Conservation (phyloP, 352 stramenopile species). For the Phytopythium boreale region DNA sequence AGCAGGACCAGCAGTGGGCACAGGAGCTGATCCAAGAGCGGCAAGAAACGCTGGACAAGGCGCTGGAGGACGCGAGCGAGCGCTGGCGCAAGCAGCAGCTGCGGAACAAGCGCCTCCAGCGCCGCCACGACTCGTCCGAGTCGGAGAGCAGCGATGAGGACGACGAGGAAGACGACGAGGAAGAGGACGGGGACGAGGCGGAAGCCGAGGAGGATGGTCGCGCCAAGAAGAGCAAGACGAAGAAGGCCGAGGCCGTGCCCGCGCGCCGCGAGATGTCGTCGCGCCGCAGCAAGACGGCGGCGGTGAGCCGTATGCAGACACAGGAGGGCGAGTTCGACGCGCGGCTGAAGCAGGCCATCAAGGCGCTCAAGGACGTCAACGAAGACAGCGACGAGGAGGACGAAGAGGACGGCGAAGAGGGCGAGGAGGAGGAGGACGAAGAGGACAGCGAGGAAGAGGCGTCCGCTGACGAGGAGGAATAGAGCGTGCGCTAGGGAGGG, state of each 20-base stretch:
- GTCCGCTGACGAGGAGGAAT: constrained; percentile 18
- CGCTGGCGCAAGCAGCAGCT: constrained; percentile 40
- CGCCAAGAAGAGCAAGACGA: constrained; percentile 7
- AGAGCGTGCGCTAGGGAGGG: background rate
- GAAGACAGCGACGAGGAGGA: constrained; percentile 27
- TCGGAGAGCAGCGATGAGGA: constrained; percentile 32
- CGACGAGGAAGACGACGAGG: constrained; percentile 22
- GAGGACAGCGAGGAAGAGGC: constrained; percentile 21
- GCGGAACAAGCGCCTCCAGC: constrained; percentile 23
- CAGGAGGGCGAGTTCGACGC: constrained; percentile 56
- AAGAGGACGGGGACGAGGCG: constrained; percentile 13
- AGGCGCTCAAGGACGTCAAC: constrained; percentile 43
- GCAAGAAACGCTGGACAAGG: constrained; percentile 25
- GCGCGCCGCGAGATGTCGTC: constrained; percentile 36
- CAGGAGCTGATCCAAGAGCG: constrained; percentile 43
- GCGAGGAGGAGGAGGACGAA: constrained; percentile 22
- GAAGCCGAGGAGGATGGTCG: constrained; percentile 6
- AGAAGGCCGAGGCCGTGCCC: constrained; percentile 8
- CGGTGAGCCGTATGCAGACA: constrained; percentile 56
- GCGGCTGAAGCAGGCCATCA: constrained; percentile 51
- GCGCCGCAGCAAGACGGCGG: constrained; percentile 53
- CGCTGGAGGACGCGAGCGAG: constrained; percentile 33
- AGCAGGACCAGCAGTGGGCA: constrained; percentile 53
- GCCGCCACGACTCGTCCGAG: constrained; percentile 21
- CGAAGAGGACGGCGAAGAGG: constrained; percentile 25